A percentile compares a stretch with the other conserved stretches of the same genome.
Evolutionary conservation across 2,329 filamentous ascomycete species (phyloP).

Genomic region (Sphaerostilbella broomeana): DNA sequence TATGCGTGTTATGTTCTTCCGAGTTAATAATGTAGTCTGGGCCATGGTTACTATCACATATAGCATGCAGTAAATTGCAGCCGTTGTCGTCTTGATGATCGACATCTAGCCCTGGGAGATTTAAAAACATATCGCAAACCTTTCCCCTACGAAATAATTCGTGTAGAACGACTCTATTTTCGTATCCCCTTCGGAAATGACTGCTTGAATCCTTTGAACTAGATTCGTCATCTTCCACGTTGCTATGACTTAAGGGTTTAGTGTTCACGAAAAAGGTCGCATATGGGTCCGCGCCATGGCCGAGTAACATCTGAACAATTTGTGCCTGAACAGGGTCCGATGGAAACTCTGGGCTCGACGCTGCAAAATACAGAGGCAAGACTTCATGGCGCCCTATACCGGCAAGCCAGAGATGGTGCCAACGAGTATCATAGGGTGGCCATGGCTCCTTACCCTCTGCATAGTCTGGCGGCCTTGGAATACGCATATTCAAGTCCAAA

Average conservation of each 20-base stretch:
- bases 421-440: not conserved
- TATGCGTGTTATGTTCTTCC: not conserved
- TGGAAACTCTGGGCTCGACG: not conserved
- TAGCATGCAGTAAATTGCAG: slow-evolving; percentile 21
- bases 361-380: slow-evolving; percentile 14
- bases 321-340: not conserved
- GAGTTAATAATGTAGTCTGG: slow-evolving; percentile 11
- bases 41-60: slow-evolving; percentile 12
- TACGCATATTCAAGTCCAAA: slow-evolving; percentile 13
- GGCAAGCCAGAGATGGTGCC: not conserved
- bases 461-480: not conserved
- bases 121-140: slow-evolving; percentile 16
- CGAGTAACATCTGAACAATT: slow-evolving; percentile 17
- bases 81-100: slow-evolving; percentile 21
- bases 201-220: too few relatives aligned
- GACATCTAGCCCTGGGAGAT: slow-evolving; percentile 17
- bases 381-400: slow-evolving; percentile 2
- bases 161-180: slow-evolving; percentile 19
- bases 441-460: not conserved
- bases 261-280: slow-evolving; percentile 15
- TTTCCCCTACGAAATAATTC: slow-evolving; percentile 12
- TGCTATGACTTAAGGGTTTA: too few relatives aligned
- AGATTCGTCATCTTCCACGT: too few relatives aligned
- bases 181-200: too few relatives aligned
- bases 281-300: slow-evolving; percentile 23